Percentiles rank a stretch among this genome's conserved stretches.
phyloP scores from a whole-genome alignment of 2,329 filamentous ascomycete genomes.

The Xylariales sp. region DNA sequence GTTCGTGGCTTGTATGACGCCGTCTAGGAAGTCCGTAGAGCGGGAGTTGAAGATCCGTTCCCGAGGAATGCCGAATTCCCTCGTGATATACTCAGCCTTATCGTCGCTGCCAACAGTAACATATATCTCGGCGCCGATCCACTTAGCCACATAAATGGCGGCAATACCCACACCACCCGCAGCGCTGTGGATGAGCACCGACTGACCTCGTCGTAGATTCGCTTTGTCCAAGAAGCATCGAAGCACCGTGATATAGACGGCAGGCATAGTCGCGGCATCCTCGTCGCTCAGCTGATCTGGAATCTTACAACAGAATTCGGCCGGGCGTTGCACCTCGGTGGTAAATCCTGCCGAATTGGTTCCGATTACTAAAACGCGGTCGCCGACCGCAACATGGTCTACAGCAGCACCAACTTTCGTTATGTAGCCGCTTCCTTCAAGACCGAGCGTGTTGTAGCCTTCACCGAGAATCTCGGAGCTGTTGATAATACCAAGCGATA shows the following conservation, averaged over 20 bases:
- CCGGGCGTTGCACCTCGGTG: neutral
- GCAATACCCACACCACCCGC: constrained; percentile 14
- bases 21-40: constrained; percentile 10
- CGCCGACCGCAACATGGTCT: constrained; percentile 11
- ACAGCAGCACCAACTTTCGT: constrained; percentile 17
- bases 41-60: constrained; percentile 15
- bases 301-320: constrained; percentile 10
- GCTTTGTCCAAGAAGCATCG: constrained; percentile 12
- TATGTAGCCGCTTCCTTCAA: constrained; percentile 14
- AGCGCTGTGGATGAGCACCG: constrained; percentile 14
- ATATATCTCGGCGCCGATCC: constrained; percentile 14
- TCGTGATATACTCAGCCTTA: constrained; percentile 12
- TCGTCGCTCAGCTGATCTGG: constrained; percentile 16
- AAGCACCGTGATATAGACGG: constrained; percentile 12
- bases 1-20: constrained; percentile 11
- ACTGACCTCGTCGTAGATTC: constrained; percentile 11
- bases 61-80: constrained; percentile 11
- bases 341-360: neutral
- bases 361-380: constrained; percentile 8
- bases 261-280: constrained; percentile 15
- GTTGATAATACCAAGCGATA: constrained; percentile 15
- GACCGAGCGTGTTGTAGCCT: constrained; percentile 10
- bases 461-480: constrained; percentile 17
- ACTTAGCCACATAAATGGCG: constrained; percentile 14
- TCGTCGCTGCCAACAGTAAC: constrained; percentile 13